Evolutionary conservation across 805 yeast genomes (phyloP), one percentile per base, ranked within the genome.

Genomic region (Cyberlindnera xylosilytica): DNA sequence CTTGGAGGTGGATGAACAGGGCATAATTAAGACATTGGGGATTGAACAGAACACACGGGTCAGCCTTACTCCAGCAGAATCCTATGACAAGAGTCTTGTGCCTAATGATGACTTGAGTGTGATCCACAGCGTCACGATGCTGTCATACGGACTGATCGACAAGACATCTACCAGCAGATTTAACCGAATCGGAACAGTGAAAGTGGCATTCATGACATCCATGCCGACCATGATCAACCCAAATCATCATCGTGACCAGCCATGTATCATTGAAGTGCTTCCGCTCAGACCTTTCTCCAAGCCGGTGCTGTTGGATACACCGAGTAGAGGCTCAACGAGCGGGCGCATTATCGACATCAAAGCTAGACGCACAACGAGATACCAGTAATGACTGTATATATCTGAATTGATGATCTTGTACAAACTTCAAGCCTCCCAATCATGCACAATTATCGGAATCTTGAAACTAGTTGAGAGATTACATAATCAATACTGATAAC

Each of bases 1-100:
- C 4, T 17, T 57, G 15, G 48, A 43, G 34, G 27, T 34, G 4
- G 45, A 55, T 31, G 61, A 55, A 27, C 24, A 43, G 4, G 47
- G 42, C 2, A 42, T 58, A 4, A n/a, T 34, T 6, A 34, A 42
- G 3, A 20, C 17, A 2, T 24, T 58, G n/a, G 49, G 47, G 2
- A 1, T 47, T 2, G 28, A 22, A 1, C 6, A 4, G 4, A 37
- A 35, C 4, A 26, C 52, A 3, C 41, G 52, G 17, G 35, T 57
- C 2, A 34, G 28, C 20, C 9, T 56, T 7, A 43, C 50, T 1
- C 36, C 38, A 2, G 20, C 45, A 3, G 57, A 52, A 36, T 37
- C 52, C 6, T 33, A 53, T 30, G 60, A 55, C 30, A 53, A 49
- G 27, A 54, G 52, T 34, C n/a, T n/a, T n/a, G n/a, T n/a, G n/a